Percentiles rank a stretch among this genome's conserved stretches.
These are phyloP conservation scores for Ustilago cynodontis DNA, from an alignment of 1,284 basidiomycete genomes.

Conservation along the genomic window DNA sequence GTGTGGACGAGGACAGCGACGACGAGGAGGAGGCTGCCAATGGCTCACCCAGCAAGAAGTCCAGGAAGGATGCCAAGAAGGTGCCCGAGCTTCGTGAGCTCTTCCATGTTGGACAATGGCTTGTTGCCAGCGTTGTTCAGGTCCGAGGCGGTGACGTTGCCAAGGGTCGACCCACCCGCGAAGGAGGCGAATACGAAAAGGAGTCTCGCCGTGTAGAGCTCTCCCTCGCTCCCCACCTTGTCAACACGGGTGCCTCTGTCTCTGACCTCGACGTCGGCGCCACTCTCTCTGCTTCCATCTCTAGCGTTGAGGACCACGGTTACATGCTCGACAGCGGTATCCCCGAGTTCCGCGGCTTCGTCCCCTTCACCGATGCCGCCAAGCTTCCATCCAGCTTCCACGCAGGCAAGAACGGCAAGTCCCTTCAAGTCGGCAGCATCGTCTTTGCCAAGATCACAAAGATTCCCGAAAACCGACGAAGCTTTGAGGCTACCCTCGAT, in stretches of 20 bases:
- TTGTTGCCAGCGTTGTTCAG: conserved; percentile 81
- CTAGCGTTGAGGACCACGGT: conserved; percentile 93
- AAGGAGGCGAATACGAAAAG: conserved; percentile 64
- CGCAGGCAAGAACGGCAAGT: conserved; percentile 45
- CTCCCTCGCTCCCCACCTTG: conserved; percentile 83
- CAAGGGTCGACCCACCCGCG: conserved; percentile 76
- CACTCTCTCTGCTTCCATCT: conserved; percentile 67
- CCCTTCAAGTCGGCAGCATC: conserved; percentile 69
- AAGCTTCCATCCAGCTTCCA: conserved; percentile 51
- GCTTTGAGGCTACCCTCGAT: conserved; percentile 66
- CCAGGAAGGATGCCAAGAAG: conserved; percentile 22
- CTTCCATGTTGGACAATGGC: conserved; percentile 86
- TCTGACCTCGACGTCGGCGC: conserved; percentile 77
- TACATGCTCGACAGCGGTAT: conserved; percentile 87
- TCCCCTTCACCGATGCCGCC: conserved; percentile 51
- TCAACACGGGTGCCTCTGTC: conserved; percentile 85
- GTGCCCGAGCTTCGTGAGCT: conserved; percentile 73
- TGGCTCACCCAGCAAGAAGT: conserved; percentile 15
- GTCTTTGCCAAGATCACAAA: conserved; percentile 66
- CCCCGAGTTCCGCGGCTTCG: conserved; percentile 65
- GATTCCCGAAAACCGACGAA: conserved; percentile 68
- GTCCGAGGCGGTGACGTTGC: conserved; percentile 75
- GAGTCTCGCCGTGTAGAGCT: conserved; percentile 78
- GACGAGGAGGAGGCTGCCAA: conserved; percentile 65
- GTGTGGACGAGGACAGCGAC: conserved; percentile 64